phyloP scores from a whole-genome alignment of 2,329 filamentous ascomycete genomes.

The Colletotrichum falcatum region DNA sequence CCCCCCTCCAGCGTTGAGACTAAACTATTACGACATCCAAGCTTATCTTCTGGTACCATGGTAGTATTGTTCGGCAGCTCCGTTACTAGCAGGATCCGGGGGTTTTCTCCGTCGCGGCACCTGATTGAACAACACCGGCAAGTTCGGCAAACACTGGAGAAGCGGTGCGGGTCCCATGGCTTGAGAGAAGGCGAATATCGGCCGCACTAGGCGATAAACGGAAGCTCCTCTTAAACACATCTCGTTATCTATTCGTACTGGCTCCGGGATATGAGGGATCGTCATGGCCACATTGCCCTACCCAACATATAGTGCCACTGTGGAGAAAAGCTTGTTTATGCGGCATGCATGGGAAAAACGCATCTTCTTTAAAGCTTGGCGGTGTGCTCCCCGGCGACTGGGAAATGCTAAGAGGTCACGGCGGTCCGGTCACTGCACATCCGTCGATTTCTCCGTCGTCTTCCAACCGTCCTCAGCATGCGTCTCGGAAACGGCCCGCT shows the following conservation, averaged over 20 bases:
- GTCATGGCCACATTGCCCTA: slow-evolving; percentile 9
- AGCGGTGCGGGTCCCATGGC: slow-evolving; percentile 3
- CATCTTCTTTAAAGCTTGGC: slow-evolving; percentile 28
- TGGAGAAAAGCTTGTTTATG: slow-evolving; percentile 23
- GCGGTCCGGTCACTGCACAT: too few species aligned
- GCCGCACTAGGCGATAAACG: slow-evolving; percentile 20
- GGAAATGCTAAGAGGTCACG: not conserved
- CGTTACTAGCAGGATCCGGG: not conserved
- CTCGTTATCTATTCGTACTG: slow-evolving; percentile 12
- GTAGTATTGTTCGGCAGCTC: not conserved
- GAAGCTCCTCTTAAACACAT: not conserved
- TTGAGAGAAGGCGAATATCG: not conserved
- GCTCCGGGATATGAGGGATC: not conserved
- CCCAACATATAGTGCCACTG: not conserved
- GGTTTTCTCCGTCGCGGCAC: too few species aligned
- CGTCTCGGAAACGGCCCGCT: slow-evolving; percentile 5
- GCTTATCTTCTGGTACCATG: not conserved
- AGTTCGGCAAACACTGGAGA: slow-evolving; percentile 17
- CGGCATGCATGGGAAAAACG: not conserved
- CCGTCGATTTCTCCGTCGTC: not conserved
- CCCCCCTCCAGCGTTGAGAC: not conserved
- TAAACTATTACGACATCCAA: not conserved
- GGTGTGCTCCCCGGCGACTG: not conserved
- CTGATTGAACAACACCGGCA: slow-evolving; percentile 17
- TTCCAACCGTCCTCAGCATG: slow-evolving; percentile 13